These are phyloP conservation scores for Plasmodium sp. DNA, from an alignment of 169 alveolate species.

Conservation along the genomic window DNA sequence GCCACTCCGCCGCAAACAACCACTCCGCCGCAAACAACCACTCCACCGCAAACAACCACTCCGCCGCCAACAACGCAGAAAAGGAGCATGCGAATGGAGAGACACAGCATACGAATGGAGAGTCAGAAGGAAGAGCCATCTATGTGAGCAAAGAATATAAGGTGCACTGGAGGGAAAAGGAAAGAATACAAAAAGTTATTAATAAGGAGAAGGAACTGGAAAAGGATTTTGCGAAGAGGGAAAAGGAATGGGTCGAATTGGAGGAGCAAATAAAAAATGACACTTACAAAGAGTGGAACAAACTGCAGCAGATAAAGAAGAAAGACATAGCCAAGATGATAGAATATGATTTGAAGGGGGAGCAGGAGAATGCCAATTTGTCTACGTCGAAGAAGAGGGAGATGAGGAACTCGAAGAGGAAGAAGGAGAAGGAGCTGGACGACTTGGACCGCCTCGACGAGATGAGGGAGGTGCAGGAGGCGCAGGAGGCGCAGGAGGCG, in stretches of 20 bases:
- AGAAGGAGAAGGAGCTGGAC: conserved; percentile 51
- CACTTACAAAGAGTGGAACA: conserved; percentile 72
- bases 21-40: no score
- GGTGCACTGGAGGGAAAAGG: conserved; percentile 79
- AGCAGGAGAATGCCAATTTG: conserved; percentile 12
- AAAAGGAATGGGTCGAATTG: conserved; percentile 80
- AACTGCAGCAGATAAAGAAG: conserved; percentile 14
- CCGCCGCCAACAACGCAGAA: background rate
- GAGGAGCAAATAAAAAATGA: conserved; percentile 78
- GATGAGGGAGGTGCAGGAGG: conserved; percentile 19
- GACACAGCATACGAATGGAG: background rate
- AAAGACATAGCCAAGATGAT: conserved; percentile 63
- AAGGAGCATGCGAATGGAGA: conserved; percentile 2
- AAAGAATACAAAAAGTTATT: conserved; percentile 69
- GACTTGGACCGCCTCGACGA: conserved; percentile 39
- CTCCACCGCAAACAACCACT: no score
- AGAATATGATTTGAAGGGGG: conserved; percentile 67
- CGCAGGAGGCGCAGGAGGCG: conserved; percentile 17
- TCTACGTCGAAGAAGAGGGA: conserved; percentile 57
- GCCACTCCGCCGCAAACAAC: no score
- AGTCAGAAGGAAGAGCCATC: background rate
- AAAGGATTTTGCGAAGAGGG: conserved; percentile 71
- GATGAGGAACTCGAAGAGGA: conserved; percentile 45
- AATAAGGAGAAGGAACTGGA: conserved; percentile 76
- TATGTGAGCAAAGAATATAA: conserved; percentile 74